Percentiles rank a stretch among this genome's conserved stretches.
These are phyloP conservation scores for Camelina hispida DNA, from an alignment of 345 rosid genomes.

Conservation along the genomic window DNA sequence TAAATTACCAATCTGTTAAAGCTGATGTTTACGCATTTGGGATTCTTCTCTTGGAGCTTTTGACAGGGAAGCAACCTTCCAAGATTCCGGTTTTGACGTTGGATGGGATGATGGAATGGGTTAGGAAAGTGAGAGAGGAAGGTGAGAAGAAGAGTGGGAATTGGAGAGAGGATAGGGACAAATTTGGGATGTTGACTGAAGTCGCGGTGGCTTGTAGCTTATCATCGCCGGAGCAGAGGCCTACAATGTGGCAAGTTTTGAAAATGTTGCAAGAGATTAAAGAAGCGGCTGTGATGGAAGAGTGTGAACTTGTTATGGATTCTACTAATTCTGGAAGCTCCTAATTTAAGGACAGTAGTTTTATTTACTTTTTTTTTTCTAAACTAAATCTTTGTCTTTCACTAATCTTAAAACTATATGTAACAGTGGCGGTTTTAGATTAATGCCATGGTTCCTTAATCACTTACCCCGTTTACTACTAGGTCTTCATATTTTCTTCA, in stretches of 20 bases:
- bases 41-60: slow-evolving; percentile 73
- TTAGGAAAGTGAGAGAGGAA: slow-evolving; percentile 63
- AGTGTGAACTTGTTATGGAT: slow-evolving; percentile 50
- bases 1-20: slow-evolving; percentile 48
- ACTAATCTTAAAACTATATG: slow-evolving; percentile 30
- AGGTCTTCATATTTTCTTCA: background rate
- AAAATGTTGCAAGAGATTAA: slow-evolving; percentile 94
- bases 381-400: slow-evolving; percentile 1
- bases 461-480: slow-evolving; percentile 5
- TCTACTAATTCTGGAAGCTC: slow-evolving; percentile 40
- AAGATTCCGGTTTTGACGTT: slow-evolving; percentile 53
- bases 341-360: background rate
- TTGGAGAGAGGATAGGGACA: slow-evolving; percentile 53
- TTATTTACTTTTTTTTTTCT: background rate
- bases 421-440: slow-evolving; percentile 36
- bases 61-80: slow-evolving; percentile 76
- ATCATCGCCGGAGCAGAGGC: slow-evolving; percentile 84
- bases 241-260: slow-evolving; percentile 95
- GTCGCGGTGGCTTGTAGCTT: slow-evolving; percentile 71
- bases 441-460: slow-evolving; percentile 24
- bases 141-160: slow-evolving; percentile 48
- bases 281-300: slow-evolving; percentile 67
- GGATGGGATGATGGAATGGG: slow-evolving; percentile 60
- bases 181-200: slow-evolving; percentile 74
- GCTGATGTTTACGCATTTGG: slow-evolving; percentile 84